phyloP scores from a whole-genome alignment of 805 yeast species.

The Suhomyces kilbournensis region DNA sequence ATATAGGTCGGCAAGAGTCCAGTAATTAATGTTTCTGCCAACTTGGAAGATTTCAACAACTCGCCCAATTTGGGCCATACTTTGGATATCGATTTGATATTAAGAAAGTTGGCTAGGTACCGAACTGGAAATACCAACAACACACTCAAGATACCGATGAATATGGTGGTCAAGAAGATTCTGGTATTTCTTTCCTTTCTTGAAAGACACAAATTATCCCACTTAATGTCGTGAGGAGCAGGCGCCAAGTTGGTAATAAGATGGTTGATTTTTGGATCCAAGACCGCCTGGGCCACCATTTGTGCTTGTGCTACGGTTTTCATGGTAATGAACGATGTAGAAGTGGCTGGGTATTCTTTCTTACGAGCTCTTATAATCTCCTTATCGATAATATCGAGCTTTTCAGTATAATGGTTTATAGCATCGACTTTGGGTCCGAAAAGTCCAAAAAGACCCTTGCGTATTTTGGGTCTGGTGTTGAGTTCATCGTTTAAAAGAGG shows the following conservation, averaged over 20 bases:
- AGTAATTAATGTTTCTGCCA: conserved; percentile 79
- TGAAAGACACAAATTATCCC: conserved; percentile 86
- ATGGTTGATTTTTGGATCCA: conserved; percentile 85
- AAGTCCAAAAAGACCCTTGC: conserved; percentile 57
- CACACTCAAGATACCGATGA: conserved; percentile 67
- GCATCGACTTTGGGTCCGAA: conserved; percentile 77
- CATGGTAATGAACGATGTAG: conserved; percentile 93
- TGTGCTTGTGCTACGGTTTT: conserved; percentile 94
- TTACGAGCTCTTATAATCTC: conserved; percentile 64
- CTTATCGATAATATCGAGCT: conserved; percentile 65
- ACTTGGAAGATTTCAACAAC: conserved; percentile 56
- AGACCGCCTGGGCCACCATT: conserved; percentile 91
- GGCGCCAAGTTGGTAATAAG: conserved; percentile 86
- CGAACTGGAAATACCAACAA: conserved; percentile 80
- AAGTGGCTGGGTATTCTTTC: conserved; percentile 74
- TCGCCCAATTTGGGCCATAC: conserved; percentile 83
- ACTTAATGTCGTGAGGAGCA: conserved; percentile 91
- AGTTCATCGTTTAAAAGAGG: conserved; percentile 28
- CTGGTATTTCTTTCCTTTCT: conserved; percentile 67
- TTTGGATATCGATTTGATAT: conserved; percentile 70
- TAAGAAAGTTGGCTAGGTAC: conserved; percentile 78
- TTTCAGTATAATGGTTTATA: conserved; percentile 69
- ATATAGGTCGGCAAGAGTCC: conserved; percentile 89
- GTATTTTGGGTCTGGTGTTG: conserved; percentile 56
- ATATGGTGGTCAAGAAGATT: conserved; percentile 58